Conservation (phyloP, 1,139 yeast genomes). For the Pichia kudriavzevii region DNA sequence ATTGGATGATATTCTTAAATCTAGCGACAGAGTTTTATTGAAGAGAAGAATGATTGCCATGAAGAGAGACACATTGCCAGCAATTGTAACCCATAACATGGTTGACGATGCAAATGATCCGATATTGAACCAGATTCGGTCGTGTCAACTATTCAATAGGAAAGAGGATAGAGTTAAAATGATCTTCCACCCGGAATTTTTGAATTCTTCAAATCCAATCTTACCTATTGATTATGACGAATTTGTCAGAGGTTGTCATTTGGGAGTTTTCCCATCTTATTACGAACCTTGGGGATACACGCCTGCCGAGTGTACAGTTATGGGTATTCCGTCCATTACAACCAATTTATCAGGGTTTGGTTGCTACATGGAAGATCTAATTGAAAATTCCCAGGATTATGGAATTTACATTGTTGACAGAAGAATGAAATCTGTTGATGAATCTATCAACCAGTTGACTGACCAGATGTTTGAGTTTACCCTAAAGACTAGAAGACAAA, state of each 20-base stretch:
- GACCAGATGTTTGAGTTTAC: constrained; percentile 87
- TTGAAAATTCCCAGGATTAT: constrained; percentile 89
- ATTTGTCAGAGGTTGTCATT: constrained; percentile 94
- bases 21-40: constrained; percentile 81
- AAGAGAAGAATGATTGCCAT: constrained; percentile 92
- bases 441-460: constrained; percentile 83
- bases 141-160: constrained; percentile 83
- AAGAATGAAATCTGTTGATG: constrained; percentile 88
- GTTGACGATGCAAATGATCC: constrained; percentile 88
- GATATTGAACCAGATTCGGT: constrained; percentile 81
- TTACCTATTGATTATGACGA: constrained; percentile 92
- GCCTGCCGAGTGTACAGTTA: constrained; percentile 98
- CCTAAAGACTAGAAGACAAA: constrained; percentile 85
- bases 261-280: constrained; percentile 97
- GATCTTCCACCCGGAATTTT: constrained; percentile 95
- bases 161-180: constrained; percentile 90
- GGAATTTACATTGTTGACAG: constrained; percentile 97
- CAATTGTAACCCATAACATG: constrained; percentile 98
- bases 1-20: constrained; percentile 75
- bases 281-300: constrained; percentile 99
- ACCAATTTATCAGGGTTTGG: constrained; percentile 97
- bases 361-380: constrained; percentile 96
- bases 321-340: constrained; percentile 99
- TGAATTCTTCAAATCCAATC: constrained; percentile 91
- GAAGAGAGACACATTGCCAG: constrained; percentile 83